Conservation (phyloP, 2,329 filamentous ascomycete genomes). For the Aspergillus fumigatus region DNA sequence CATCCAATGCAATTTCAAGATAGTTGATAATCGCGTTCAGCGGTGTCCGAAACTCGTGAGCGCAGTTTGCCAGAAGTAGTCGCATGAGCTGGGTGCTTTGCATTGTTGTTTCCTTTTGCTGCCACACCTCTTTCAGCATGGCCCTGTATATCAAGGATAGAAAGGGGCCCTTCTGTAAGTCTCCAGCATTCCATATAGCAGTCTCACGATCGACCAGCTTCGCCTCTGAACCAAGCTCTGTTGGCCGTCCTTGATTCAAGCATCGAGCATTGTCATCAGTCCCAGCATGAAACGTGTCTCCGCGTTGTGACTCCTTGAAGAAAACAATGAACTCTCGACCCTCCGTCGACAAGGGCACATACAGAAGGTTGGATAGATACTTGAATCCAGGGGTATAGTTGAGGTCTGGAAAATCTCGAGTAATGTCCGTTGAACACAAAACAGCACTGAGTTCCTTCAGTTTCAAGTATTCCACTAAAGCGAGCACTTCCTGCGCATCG, state of each 20-base stretch:
- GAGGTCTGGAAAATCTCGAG: constrained; percentile 73
- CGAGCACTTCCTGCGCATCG: constrained; percentile 76
- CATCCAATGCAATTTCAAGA: constrained; percentile 83
- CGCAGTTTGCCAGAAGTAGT: constrained; percentile 77
- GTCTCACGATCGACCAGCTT: constrained; percentile 67
- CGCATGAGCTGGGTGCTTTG: constrained; percentile 77
- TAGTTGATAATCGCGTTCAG: constrained; percentile 95
- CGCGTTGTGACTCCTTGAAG: constrained; percentile 69
- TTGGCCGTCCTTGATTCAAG: constrained; percentile 79
- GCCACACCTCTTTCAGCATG: constrained; percentile 82
- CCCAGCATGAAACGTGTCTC: constrained; percentile 71
- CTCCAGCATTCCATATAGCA: constrained; percentile 77
- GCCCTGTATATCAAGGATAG: constrained; percentile 82
- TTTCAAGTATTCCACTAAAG: constrained; percentile 77
- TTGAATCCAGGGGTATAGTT: constrained; percentile 75
- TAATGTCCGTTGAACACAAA: constrained; percentile 70
- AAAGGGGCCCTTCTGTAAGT: constrained; percentile 83
- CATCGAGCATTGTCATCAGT: constrained; percentile 71
- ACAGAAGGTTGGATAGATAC: constrained; percentile 70
- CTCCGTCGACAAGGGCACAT: constrained; percentile 72
- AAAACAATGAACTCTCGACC: constrained; percentile 87
- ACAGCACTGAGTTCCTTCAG: constrained; percentile 72
- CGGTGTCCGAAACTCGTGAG: constrained; percentile 85
- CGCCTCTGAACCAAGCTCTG: constrained; percentile 73
- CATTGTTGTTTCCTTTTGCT: constrained; percentile 79